Evolutionary conservation across 2,329 filamentous ascomycete genomes (phyloP), one percentile per base, ranked within the genome.

Genomic region (Penicillium verrucosum): DNA sequence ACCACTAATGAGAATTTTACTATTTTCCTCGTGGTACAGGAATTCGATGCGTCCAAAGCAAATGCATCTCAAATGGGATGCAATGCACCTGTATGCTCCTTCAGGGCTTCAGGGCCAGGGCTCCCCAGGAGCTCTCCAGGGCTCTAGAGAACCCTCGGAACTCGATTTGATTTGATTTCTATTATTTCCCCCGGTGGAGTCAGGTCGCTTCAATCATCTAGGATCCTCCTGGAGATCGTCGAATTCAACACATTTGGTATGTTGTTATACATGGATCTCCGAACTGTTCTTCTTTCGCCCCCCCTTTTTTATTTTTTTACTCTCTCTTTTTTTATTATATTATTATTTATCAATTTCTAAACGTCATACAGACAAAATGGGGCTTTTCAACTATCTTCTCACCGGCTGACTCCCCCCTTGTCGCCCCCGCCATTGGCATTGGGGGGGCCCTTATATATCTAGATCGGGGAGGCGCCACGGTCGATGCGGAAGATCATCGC

Each of bases 401-500:
- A 50, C 51, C 51, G 42, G 48, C 54, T 56, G 48, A 56, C 48
- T 54, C 38, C 36, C 34, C 44, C 45, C 51, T 7, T 52, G 53
- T 51, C 46, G 30, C 25, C 53, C 49, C 53, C 54, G 48, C 54
- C 54, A 67, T 60, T 65, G 55, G 55, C 57, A 60, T 60, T 67
- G 48, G 60, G 48, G 60, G 66, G 64, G 60, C 51, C 43, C 18
- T 18, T 18, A 18, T 60, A 57, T 57, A 58, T 59, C 49, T 59
- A 51, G 49, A 57, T 59, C 56, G 45, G 51, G 54, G 54, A 56
- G 51, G 21, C 51, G 41, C 56, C 45, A 50, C 34, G 56, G 54
- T 60, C 41, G 50, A 53, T 45, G 55, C 51, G 56, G 57, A 46
- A 55, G 68, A 71, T 71, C 67, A 63, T 63, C 67, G 45, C 57